phyloP scores from a whole-genome alignment of 2,329 filamentous ascomycete genomes.

The Fragosphaeria purpurea region DNA sequence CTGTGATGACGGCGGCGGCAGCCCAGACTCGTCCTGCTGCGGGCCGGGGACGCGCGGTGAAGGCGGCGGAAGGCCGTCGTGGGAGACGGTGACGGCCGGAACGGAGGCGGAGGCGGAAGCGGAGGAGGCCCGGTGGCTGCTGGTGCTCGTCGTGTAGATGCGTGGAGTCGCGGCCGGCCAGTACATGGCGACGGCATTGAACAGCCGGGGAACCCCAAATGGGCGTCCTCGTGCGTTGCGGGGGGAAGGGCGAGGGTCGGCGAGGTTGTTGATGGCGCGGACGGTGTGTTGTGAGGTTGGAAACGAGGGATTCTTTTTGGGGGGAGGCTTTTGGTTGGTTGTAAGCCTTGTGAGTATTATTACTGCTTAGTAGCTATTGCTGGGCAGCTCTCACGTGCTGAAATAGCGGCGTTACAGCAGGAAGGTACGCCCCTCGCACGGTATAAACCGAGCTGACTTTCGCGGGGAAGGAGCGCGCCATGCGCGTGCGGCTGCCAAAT shows the following conservation, averaged over 20 bases:
- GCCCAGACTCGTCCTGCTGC: neutral
- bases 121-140: constrained; percentile 33
- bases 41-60: neutral
- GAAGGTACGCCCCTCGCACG: constrained; percentile 1
- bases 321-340: constrained; percentile 1
- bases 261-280: neutral
- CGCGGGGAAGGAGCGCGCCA: constrained; percentile 1
- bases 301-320: too few species aligned
- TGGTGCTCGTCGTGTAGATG: constrained; percentile 70
- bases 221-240: constrained; percentile 22
- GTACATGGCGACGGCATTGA: constrained; percentile 56
- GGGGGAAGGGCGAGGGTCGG: neutral
- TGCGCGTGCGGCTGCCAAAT: neutral
- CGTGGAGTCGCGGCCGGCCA: constrained; percentile 81
- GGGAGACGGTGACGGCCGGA: constrained; percentile 41
- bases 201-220: constrained; percentile 17
- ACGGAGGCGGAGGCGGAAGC: constrained; percentile 24
- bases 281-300: too few species aligned
- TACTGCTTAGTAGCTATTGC: too few species aligned
- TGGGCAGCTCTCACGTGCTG: constrained; percentile 3
- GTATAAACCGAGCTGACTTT: neutral
- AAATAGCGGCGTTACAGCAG: neutral
- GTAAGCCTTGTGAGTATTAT: too few species aligned
- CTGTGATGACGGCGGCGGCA: constrained; percentile 16
- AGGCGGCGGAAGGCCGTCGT: constrained; percentile 46